Conservation (phyloP, 495 filamentous ascomycete species). For the Penicillium longicatenatum region DNA sequence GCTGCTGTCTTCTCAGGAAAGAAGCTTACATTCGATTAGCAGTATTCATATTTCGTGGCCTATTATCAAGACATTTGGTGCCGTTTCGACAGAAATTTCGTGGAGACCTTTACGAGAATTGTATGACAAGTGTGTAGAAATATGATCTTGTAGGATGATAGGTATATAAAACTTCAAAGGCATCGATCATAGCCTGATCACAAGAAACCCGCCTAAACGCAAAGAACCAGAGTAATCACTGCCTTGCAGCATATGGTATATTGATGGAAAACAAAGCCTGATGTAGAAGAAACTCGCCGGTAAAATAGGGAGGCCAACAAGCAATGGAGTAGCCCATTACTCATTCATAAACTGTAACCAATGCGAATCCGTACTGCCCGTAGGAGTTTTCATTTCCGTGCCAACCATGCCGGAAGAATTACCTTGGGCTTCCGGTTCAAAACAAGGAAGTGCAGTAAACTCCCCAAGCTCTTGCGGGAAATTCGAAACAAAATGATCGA, state of each 20-base stretch:
- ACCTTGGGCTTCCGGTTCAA: slow-evolving; percentile 43
- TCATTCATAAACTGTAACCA: slow-evolving; percentile 48
- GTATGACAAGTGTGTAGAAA: neutral
- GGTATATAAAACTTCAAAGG: neutral
- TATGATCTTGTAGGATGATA: neutral
- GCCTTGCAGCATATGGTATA: slow-evolving; percentile 15
- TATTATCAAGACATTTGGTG: slow-evolving; percentile 3
- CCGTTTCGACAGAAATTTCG: neutral
- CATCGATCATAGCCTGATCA: neutral
- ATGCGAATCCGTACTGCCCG: slow-evolving; percentile 28
- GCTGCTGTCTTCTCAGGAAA: slow-evolving; percentile 74
- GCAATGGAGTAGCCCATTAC: slow-evolving; percentile 9
- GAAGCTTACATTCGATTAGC: slow-evolving; percentile 87
- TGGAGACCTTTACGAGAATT: neutral
- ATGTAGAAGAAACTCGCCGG: neutral
- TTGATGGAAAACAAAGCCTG: slow-evolving; percentile 3
- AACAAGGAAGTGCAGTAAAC: slow-evolving; percentile 50
- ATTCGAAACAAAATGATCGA: slow-evolving; percentile 50
- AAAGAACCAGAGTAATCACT: neutral
- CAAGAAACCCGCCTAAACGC: neutral
- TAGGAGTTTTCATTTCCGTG: slow-evolving; percentile 30
- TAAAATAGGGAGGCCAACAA: neutral
- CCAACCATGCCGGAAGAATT: slow-evolving; percentile 18
- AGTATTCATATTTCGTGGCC: slow-evolving; percentile 3
- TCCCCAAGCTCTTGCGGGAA: slow-evolving; percentile 50